Base-by-base conservation (phyloP, 345 rosid genomes). In the Eucalyptus regnans region DNA sequence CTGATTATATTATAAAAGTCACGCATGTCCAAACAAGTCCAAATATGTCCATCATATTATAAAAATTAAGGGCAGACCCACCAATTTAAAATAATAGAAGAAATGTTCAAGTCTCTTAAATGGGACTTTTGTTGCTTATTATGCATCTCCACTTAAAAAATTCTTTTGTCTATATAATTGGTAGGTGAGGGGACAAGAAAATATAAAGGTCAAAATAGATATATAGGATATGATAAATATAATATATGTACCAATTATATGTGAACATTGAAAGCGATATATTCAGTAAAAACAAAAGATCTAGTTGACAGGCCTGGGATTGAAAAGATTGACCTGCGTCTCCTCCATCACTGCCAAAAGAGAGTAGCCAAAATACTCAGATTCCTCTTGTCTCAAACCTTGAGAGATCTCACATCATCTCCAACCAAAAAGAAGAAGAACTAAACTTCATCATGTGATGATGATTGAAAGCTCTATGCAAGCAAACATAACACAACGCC, bases 241-340 rank as follows among this genome's bases (percentile, higher is more conserved):
- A 76, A 68, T 52, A 86, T 31, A 41, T 76, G 41, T 52, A 92
- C 29, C 48, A 64, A 51, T n/a, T 79, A 79, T 88, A 17, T 71
- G 86, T 56, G 12, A 62, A n/a, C 50, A 86, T 50, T 50, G 58
- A 49, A 86, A 86, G 64, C 33, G 41, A 37, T 54, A 25, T 87
- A n/a, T 58, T 12, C 92, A 92, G 91, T 90, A 90, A 94, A 93
- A 91, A 92, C 94, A 92, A 92, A 92, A 86, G 93, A 5, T 60
- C 76, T 6, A 93, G 90, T 92, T 94, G 95, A 93, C 95, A 92
- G 94, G 93, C 92, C 93, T 25, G 31, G 87, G 91, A 88, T 91
- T 93, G 93, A 94, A 91, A 93, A 91, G 95, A 93, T 93, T 94
- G 96, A 93, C 94, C 95, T 92, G 92, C 87, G 92, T 91, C 91